Base-by-base conservation (phyloP, 192 early-diverging fungal genomes). In the Allomyces arbusculus region DNA sequence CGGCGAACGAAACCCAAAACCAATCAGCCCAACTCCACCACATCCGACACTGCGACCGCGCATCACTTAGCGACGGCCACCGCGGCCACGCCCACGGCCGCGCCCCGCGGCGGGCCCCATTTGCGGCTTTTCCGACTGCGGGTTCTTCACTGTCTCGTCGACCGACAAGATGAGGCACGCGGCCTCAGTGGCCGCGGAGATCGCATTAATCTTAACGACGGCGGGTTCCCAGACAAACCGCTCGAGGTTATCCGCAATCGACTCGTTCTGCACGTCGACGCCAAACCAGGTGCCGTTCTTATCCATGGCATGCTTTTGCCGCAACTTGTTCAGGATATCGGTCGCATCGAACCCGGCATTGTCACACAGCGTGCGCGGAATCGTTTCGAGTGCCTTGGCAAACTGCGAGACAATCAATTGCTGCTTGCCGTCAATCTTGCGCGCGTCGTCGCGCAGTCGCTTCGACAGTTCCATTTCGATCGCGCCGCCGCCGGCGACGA, bases 281-380 rank as follows among this genome's bases (percentile, higher is more conserved):
- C 95, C 95, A 66, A 77, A 86, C 95, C 95, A 98, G 63, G 67
- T 83, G 68, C 78, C 81, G 63, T 84, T 55, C 68, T 73, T 74
- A 76, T 81, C 84, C 64, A 83, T 80, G 23, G 86, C 81, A 69
- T 99, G 95, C 76, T 89, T 87, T 75, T 91, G 90, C 71, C 95
- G 86, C 64, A 99, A 78, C 80, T 94, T 89, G 77, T 96, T 97
- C 66, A 99, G 79, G 66, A 99, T 90, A 75, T 96, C 94, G 20
- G 94, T 99, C 16, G 94, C 88, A 72, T 99, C 95, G 67, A 99
- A 97, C 67, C 95, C 95, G 24, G 95, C 94, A 76, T 99, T 99
- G 75, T 93, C 92, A 78, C 89, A 91, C 23, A 99, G 80, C 78
- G 97, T 94, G 75, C 95, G 87, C n/a, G 95, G 94, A 68, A 99